phyloP scores from a whole-genome alignment of 805 yeast species.

The Yamadazyma kitorensis region DNA sequence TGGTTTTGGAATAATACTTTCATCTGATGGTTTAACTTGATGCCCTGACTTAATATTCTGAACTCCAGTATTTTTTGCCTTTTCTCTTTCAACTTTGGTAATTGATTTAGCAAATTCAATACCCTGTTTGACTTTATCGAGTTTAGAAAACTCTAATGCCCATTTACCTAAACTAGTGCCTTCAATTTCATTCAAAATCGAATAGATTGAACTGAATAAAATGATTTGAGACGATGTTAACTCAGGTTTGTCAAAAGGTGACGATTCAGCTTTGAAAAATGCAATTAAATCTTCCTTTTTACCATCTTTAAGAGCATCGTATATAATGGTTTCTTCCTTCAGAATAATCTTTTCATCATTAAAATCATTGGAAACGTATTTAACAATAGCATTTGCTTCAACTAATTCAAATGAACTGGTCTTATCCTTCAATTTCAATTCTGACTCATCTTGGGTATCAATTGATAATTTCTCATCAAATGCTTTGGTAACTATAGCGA shows the following conservation, averaged over 20 bases:
- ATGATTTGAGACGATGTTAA: constrained; percentile 54
- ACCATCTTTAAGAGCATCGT: constrained; percentile 36
- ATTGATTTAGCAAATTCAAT: constrained; percentile 44
- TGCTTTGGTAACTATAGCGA: constrained; percentile 39
- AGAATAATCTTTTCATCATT: constrained; percentile 27
- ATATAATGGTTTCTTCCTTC: constrained; percentile 45
- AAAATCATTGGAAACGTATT: constrained; percentile 56
- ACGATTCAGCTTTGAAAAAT: constrained; percentile 15
- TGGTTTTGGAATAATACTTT: constrained; percentile 53
- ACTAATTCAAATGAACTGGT: constrained; percentile 44
- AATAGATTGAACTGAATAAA: constrained; percentile 56
- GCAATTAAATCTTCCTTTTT: constrained; percentile 21
- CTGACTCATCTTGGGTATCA: constrained; percentile 22
- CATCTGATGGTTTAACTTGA: constrained; percentile 27
- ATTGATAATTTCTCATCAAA: constrained; percentile 20
- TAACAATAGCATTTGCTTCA: constrained; percentile 70
- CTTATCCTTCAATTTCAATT: constrained; percentile 30
- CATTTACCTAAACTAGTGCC: constrained; percentile 25
- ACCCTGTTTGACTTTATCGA: constrained; percentile 43
- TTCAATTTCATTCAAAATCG: constrained; percentile 27
- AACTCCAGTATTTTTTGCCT: constrained; percentile 40
- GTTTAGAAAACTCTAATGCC: constrained; percentile 39
- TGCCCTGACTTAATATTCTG: constrained; percentile 30
- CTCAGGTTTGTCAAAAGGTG: constrained; percentile 21
- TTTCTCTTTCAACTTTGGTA: constrained; percentile 41